Percentiles rank a stretch among this genome's conserved stretches.
phyloP scores from a whole-genome alignment of 805 yeast species.

The Cyberlindnera meyerae region DNA sequence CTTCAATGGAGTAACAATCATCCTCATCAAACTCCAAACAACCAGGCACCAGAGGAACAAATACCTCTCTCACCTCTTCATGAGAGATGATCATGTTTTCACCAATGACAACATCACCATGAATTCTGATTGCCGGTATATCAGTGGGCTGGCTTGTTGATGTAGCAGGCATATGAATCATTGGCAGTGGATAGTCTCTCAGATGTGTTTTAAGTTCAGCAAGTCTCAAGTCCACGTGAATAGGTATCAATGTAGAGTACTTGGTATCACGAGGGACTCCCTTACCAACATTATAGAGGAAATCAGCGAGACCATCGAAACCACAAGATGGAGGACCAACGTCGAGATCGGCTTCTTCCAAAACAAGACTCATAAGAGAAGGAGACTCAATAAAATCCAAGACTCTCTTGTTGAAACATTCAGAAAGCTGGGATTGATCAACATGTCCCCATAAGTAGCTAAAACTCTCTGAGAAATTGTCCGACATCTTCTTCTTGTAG shows the following conservation, averaged over 20 bases:
- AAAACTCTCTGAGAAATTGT: slow-evolving; percentile 36
- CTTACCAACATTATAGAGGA: slow-evolving; percentile 68
- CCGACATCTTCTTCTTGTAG: slow-evolving; percentile 36
- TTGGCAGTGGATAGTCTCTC: slow-evolving; percentile 83
- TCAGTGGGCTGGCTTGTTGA: slow-evolving; percentile 25
- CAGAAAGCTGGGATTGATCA: slow-evolving; percentile 32
- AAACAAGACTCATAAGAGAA: slow-evolving; percentile 45
- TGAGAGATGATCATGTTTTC: slow-evolving; percentile 54
- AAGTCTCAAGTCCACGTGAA: slow-evolving; percentile 49
- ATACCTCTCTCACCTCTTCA: slow-evolving; percentile 52
- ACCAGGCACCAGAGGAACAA: slow-evolving; percentile 57
- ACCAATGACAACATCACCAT: slow-evolving; percentile 64
- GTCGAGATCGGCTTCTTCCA: slow-evolving; percentile 45
- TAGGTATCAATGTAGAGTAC: slow-evolving; percentile 67
- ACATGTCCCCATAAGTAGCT: slow-evolving; percentile 39
- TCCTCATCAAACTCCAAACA: slow-evolving; percentile 34
- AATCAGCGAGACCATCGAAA: slow-evolving; percentile 49
- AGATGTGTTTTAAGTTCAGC: slow-evolving; percentile 64
- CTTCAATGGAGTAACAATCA: slow-evolving; percentile 48
- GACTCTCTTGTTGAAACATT: slow-evolving; percentile 39
- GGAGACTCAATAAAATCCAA: slow-evolving; percentile 44
- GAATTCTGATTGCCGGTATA: slow-evolving; percentile 32
- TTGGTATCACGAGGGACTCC: slow-evolving; percentile 70
- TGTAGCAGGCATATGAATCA: slow-evolving; percentile 62
- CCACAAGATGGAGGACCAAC: slow-evolving; percentile 50